These are phyloP conservation scores for Chlamydomonas applanata DNA, from an alignment of 139 green algal genomes.

Conservation along the genomic window DNA sequence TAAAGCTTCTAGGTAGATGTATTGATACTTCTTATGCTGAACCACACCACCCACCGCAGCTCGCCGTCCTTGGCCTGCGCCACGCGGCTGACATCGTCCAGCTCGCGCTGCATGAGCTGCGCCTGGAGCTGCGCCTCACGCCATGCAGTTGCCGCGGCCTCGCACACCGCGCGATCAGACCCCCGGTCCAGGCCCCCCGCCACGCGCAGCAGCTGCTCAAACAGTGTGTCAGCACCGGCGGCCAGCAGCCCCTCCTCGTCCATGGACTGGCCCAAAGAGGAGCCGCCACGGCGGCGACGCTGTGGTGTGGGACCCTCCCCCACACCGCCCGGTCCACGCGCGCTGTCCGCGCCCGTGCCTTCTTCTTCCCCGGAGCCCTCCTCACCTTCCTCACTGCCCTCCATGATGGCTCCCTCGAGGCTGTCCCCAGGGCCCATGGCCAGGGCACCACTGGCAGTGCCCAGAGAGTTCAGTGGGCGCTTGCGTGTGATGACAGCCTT, in stretches of 20 bases:
- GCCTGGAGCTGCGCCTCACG: slow-evolving; percentile 10
- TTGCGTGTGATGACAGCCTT: slow-evolving; percentile 18
- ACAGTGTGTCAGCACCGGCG: neutral
- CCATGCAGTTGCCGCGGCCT: neutral
- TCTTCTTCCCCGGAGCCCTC: slow-evolving; percentile 12
- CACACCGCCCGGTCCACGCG: neutral
- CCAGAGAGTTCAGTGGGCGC: slow-evolving; percentile 18
- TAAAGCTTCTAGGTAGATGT: too few species aligned
- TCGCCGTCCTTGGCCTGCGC: slow-evolving; percentile 13
- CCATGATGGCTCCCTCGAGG: neutral
- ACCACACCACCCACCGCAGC: slow-evolving; percentile 20
- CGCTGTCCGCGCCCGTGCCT: slow-evolving; percentile 17
- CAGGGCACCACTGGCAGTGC: neutral
- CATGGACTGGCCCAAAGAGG: neutral
- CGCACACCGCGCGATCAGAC: too few species aligned
- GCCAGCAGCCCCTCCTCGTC: too few species aligned
- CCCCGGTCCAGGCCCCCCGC: neutral
- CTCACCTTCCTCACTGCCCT: neutral
- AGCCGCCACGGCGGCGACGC: slow-evolving; percentile 19
- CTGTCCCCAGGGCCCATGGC: neutral
- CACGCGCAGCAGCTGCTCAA: neutral
- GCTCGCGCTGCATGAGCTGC: slow-evolving; percentile 21
- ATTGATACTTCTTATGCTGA: too few species aligned
- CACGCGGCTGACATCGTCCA: slow-evolving; percentile 8
- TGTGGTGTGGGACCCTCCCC: slow-evolving; percentile 33